Percentiles rank a stretch among this genome's conserved stretches.
Evolutionary conservation across 2,329 filamentous ascomycete genomes (phyloP).

Genomic region (Bipolaris victoriae): DNA sequence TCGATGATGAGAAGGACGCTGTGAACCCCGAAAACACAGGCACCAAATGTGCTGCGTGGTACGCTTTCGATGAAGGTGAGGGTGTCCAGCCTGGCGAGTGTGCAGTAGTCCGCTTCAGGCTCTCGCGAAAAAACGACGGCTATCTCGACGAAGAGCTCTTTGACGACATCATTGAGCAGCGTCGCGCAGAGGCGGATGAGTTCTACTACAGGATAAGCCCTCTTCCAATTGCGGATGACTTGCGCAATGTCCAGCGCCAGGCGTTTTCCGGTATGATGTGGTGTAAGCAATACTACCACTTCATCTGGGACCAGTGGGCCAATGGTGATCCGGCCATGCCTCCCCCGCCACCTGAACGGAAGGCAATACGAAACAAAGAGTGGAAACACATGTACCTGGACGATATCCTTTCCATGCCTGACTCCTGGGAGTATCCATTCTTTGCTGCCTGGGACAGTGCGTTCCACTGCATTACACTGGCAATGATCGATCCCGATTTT

Average conservation of each 20-base stretch:
- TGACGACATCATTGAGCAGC: slow-evolving; percentile 86
- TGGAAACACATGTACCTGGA: slow-evolving; percentile 97
- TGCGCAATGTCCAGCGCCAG: slow-evolving; percentile 93
- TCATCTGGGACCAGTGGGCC: slow-evolving; percentile 97
- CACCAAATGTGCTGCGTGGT: slow-evolving; percentile 92
- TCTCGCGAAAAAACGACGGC: slow-evolving; percentile 75
- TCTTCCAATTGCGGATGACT: slow-evolving; percentile 88
- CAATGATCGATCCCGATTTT: slow-evolving; percentile 97
- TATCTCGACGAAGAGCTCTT: slow-evolving; percentile 93
- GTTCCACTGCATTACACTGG: slow-evolving; percentile 93
- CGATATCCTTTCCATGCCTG: slow-evolving; percentile 95
- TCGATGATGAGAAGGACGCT: slow-evolving; percentile 78
- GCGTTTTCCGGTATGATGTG: slow-evolving; percentile 97
- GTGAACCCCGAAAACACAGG: slow-evolving; percentile 81
- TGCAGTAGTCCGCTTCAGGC: slow-evolving; percentile 89
- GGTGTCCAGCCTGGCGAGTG: slow-evolving; percentile 90
- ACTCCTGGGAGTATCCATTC: slow-evolving; percentile 98
- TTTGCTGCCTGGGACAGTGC: slow-evolving; percentile 97
- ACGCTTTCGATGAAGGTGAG: slow-evolving; percentile 85
- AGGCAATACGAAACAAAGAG: slow-evolving; percentile 80
- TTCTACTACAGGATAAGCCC: slow-evolving; percentile 95
- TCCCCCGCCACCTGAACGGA: slow-evolving; percentile 80
- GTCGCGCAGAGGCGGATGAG: slow-evolving; percentile 89
- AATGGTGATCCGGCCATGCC: slow-evolving; percentile 90
- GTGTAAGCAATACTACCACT: slow-evolving; percentile 97